These are phyloP conservation scores for Cantharellus anzutake DNA, from an alignment of 768 basidiomycete genomes.

Conservation along the genomic window DNA sequence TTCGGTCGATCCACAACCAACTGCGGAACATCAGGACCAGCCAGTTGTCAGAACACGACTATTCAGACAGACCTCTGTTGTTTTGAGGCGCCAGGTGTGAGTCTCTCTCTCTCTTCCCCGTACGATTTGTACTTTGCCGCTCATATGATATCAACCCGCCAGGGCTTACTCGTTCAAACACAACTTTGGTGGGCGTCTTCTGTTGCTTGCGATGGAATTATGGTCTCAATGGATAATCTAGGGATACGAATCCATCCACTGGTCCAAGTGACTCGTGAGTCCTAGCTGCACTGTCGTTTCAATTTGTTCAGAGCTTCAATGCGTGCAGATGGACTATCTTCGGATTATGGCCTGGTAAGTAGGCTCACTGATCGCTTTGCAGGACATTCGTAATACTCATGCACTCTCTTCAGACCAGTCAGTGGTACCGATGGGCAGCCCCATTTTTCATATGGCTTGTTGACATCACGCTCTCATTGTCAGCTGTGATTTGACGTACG, in stretches of 20 bases:
- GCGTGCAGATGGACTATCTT: slow-evolving; percentile 7
- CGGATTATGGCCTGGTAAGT: slow-evolving; percentile 45
- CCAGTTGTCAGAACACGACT: slow-evolving; percentile 30
- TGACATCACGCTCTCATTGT: no score
- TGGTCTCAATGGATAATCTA: background rate
- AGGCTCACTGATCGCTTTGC: background rate
- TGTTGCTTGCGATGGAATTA: background rate
- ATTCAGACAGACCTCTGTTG: slow-evolving; percentile 32
- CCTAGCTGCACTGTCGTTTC: slow-evolving; percentile 9
- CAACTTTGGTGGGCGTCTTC: slow-evolving; percentile 32
- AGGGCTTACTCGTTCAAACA: slow-evolving; percentile 44
- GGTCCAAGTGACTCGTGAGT: slow-evolving; percentile 54
- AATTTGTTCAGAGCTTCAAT: background rate
- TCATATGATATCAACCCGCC: slow-evolving; percentile 1
- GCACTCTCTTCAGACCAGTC: background rate
- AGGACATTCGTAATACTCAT: no score
- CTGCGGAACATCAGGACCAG: background rate
- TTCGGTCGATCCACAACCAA: background rate
- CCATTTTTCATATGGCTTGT: no score
- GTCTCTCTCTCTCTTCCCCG: slow-evolving; percentile 15
- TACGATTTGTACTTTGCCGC: background rate
- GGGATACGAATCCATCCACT: slow-evolving; percentile 40
- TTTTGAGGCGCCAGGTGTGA: slow-evolving; percentile 44
- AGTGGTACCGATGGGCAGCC: no score
- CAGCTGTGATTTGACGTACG: slow-evolving; percentile 12